phyloP scores from a whole-genome alignment of 345 rosid species.

The Acer campestre region DNA sequence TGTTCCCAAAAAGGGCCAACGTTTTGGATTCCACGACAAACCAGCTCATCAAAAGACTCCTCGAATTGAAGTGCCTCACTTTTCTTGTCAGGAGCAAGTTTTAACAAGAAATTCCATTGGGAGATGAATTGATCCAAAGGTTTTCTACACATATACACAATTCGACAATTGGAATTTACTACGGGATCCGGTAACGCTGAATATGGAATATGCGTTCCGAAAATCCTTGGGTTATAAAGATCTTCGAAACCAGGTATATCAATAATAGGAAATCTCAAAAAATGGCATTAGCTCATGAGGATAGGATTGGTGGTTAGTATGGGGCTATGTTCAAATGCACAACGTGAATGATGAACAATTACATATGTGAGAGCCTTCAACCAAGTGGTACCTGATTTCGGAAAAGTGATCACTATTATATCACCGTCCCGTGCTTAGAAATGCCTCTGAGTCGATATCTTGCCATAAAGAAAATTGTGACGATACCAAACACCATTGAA shows the following conservation, averaged over 20 bases:
- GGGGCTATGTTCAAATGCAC: constrained; percentile 8
- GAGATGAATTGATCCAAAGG: constrained; percentile 34
- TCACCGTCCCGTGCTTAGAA: constrained; percentile 26
- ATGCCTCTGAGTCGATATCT: background rate
- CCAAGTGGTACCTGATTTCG: constrained; percentile 36
- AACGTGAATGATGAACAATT: constrained; percentile 17
- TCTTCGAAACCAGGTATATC: background rate
- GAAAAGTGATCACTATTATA: constrained; percentile 19
- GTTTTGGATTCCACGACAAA: constrained; percentile 25
- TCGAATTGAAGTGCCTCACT: background rate
- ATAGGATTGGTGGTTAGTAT: background rate
- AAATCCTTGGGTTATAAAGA: background rate
- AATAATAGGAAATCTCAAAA: background rate
- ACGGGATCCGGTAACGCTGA: constrained; percentile 14
- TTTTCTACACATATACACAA: constrained; percentile 30
- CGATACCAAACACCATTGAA: background rate
- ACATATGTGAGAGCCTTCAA: constrained; percentile 32
- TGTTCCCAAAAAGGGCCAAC: constrained; percentile 35
- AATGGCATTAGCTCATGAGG: background rate
- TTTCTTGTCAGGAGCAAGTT: background rate
- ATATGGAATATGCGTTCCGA: constrained; percentile 29
- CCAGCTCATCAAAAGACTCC: constrained; percentile 31
- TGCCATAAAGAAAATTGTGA: background rate
- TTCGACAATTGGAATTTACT: constrained; percentile 18
- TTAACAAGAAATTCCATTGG: constrained; percentile 19